Evolutionary conservation across 2,329 filamentous ascomycete species (phyloP), one percentile per base, ranked within the genome.

Genomic region (Arthrobotrys iridis): DNA sequence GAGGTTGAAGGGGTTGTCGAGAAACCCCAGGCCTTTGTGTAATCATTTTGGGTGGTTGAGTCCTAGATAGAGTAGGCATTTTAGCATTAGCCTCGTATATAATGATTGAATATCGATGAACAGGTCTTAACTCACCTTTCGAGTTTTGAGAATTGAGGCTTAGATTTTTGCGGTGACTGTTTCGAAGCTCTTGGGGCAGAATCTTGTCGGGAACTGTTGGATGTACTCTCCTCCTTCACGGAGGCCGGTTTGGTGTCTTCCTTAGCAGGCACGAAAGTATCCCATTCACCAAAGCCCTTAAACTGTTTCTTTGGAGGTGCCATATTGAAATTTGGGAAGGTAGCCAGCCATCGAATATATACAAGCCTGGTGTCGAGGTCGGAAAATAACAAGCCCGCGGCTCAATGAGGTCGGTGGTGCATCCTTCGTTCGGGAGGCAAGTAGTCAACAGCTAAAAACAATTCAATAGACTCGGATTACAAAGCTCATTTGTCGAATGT

Each of bases 261-360:
- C 18, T 62, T 60, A 1, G 55, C 15, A 35, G 11, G n/a, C n/a
- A n/a, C 28, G 30, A 26, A 18, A 35, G 46, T 8, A 28, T 70
- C 65, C 65, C 65, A 70, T 20, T 60, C 45, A n/a, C 30, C 13
- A 48, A 70, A 70, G 4, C 43, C 35, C 15, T 60, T 60, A 15
- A 43, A 45, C 6, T 28, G 35, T 24, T 70, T 70, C 43, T 62
- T 70, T 62, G 65, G 65, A 18, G 65, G 65, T 28, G 65, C 55
- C 65, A 70, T 70, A 10, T 50, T 40, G 20, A 22, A 43, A 30
- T 3, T 62, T 30, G n/a, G 48, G 13, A 48, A 22, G 46, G 26
- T n/a, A 4, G 13, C 33, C 8, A 10, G 4, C 28, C 30, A 30
- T 52, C 13, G 22, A 35, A 48, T 35, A 26, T 52, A 55, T 26